Percentiles rank a stretch among this genome's conserved stretches.
Evolutionary conservation across 1,284 basidiomycete species (phyloP).

Genomic region (Moesziomyces sp.): DNA sequence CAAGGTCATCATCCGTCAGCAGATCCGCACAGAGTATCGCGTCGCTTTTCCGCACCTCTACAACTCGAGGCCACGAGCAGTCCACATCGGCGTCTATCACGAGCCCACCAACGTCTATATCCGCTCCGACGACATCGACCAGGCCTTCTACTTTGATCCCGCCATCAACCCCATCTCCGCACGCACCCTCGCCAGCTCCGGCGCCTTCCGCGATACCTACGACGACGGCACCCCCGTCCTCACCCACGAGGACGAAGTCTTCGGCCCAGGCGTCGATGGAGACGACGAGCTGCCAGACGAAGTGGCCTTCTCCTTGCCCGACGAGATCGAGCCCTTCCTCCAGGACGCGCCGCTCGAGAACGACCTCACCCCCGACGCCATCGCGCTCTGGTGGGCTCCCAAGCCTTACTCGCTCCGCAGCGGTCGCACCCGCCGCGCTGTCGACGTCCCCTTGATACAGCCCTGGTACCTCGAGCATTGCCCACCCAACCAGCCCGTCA

Average conservation of each 20-base stretch:
- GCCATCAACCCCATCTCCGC: conserved; percentile 79
- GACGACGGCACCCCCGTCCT: conserved; percentile 69
- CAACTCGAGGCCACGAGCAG: conserved; percentile 95
- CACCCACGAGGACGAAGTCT: conserved; percentile 89
- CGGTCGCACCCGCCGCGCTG: conserved; percentile 89
- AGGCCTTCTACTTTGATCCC: conserved; percentile 99
- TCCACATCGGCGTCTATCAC: conserved; percentile 91
- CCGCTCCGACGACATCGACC: conserved; percentile 97
- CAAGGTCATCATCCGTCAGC: conserved; percentile 98
- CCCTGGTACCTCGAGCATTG: conserved; percentile 96
- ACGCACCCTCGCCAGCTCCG: conserved; percentile 47
- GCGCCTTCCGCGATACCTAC: conserved; percentile 56
- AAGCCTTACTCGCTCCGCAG: conserved; percentile 94
- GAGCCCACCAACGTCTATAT: conserved; percentile 97
- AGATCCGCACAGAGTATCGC: conserved; percentile 98
- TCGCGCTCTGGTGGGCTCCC: conserved; percentile 98
- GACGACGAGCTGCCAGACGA: conserved; percentile 71
- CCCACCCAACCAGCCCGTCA: conserved; percentile 93
- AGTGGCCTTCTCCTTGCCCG: conserved; percentile 88
- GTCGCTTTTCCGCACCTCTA: conserved; percentile 99
- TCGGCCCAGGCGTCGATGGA: conserved; percentile 81
- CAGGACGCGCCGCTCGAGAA: conserved; percentile 83
- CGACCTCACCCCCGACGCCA: conserved; percentile 93
- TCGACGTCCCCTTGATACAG: conserved; percentile 95
- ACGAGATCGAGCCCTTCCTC: conserved; percentile 84